Evolutionary conservation across 2,329 filamentous ascomycete species (phyloP).

Genomic region (Monosporascus sp.): DNA sequence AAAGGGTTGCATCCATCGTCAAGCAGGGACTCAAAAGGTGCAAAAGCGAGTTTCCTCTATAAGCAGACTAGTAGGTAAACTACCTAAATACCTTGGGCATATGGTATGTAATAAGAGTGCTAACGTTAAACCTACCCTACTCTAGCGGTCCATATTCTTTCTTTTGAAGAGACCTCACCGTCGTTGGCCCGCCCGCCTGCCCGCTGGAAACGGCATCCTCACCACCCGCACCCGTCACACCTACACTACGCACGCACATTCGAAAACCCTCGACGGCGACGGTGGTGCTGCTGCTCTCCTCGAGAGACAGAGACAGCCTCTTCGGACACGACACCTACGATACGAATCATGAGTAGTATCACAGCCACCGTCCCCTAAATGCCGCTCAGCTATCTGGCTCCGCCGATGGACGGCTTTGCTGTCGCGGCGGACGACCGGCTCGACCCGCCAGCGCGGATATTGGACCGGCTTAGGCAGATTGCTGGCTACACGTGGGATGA

Average conservation of each 20-base stretch:
- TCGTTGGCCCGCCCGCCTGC: no score
- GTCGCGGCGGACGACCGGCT: constrained; percentile 48
- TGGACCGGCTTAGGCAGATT: constrained; percentile 67
- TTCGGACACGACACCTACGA: not conserved
- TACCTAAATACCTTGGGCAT: no score
- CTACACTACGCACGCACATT: not conserved
- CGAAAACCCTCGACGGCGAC: not conserved
- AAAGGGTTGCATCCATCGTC: not conserved
- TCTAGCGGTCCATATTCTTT: no score
- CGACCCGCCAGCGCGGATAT: constrained; percentile 62
- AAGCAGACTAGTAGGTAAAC: no score
- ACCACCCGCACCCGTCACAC: no score
- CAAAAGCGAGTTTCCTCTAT: no score
- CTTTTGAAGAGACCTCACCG: no score
- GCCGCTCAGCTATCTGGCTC: not conserved
- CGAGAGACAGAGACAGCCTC: not conserved
- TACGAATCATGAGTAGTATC: not conserved
- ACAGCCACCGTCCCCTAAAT: not conserved
- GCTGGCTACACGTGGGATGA: constrained; percentile 75
- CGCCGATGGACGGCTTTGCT: constrained; percentile 44
- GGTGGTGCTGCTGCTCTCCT: not conserved
- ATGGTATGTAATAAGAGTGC: no score
- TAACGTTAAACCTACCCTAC: no score
- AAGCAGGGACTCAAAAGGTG: not conserved
- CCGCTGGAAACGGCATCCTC: no score